Conservation (phyloP, 139 green algal species). For the Zygnema cylindricum region DNA sequence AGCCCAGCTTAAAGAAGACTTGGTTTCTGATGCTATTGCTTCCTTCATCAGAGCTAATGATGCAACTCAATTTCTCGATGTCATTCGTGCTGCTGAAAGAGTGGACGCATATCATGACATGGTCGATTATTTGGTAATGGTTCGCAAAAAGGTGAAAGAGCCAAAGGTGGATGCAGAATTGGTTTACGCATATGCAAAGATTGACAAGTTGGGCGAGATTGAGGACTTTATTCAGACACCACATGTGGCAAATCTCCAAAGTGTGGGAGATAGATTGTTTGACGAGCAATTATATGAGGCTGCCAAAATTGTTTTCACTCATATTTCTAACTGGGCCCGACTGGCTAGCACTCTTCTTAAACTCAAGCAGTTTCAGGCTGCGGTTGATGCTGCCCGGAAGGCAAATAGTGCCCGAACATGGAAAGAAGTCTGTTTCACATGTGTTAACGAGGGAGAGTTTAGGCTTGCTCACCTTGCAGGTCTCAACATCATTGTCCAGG, state of each 20-base stretch:
- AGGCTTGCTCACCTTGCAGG: constrained; percentile 94
- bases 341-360: constrained; percentile 90
- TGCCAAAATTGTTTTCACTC: constrained; percentile 87
- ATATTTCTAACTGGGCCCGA: constrained; percentile 94
- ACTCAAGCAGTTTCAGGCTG: constrained; percentile 86
- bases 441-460: constrained; percentile 95
- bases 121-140: constrained; percentile 97
- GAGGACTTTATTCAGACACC: constrained; percentile 92
- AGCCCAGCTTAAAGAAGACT: constrained; percentile 82
- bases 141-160: constrained; percentile 91
- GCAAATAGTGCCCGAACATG: constrained; percentile 91
- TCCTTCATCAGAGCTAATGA: constrained; percentile 89
- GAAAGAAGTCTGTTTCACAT: constrained; percentile 99
- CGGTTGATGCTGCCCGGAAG: constrained; percentile 96
- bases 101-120: constrained; percentile 81
- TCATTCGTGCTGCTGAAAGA: constrained; percentile 71
- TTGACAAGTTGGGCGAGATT: constrained; percentile 81
- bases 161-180: constrained; percentile 94
- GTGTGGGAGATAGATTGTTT: constrained; percentile 75
- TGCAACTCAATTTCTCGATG: constrained; percentile 73
- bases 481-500: constrained; percentile 96
- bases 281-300: constrained; percentile 93
- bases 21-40: constrained; percentile 84
- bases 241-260: constrained; percentile 80
- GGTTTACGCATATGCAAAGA: constrained; percentile 93